Base-by-base conservation (phyloP, 1,139 yeast genomes). In the Yamadazyma spencermartinsiae region DNA sequence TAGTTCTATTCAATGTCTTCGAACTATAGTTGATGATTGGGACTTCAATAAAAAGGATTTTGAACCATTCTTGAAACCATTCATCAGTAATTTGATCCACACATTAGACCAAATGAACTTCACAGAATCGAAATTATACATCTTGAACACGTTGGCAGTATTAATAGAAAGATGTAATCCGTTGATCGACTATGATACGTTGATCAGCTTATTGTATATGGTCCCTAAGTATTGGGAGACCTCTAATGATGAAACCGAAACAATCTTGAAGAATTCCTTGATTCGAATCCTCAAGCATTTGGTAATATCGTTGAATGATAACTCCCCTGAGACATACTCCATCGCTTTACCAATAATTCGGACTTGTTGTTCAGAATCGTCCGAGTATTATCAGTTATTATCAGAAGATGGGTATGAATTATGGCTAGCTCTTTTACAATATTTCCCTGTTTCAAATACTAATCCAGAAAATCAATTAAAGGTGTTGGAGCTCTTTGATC, bases 321-420 rank as follows among this genome's bases (percentile, higher is more conserved):
- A 79, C 37, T 82, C 95, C 0, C 50, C 59, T 8, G 66, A 72
- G 32, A 77, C 90, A 14, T 80, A 86, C 68, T 60, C 74, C 5
- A 72, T 87, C 31, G 77, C 86, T 0, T 51, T 86, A 12, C 94
- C 95, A 1, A 68, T 87, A 40, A 71, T 90, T 24, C 65, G 68
- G 13, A 76, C 83, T 30, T 82, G 95, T 48, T 82, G 88, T 46
- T 42, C 60, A 3, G 81, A 81, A 7, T 52, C 63, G 4, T 76
- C 89, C 1, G 80, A 79, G 24, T 69, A 72, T 39, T 82, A 82
- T 47, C 68, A 82, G 2, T 68, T 86, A 37, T 60, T 92, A 9
- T 72, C 85, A 20, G 98, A 92, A 54, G 98, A 92, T 60, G 97
- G 95, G 0, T 80, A 80, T 52, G 95, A 87, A 37, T 65, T 92